Evolutionary conservation across 441 rosid genomes (phyloP).

Genomic region (Erodium trifolium): DNA sequence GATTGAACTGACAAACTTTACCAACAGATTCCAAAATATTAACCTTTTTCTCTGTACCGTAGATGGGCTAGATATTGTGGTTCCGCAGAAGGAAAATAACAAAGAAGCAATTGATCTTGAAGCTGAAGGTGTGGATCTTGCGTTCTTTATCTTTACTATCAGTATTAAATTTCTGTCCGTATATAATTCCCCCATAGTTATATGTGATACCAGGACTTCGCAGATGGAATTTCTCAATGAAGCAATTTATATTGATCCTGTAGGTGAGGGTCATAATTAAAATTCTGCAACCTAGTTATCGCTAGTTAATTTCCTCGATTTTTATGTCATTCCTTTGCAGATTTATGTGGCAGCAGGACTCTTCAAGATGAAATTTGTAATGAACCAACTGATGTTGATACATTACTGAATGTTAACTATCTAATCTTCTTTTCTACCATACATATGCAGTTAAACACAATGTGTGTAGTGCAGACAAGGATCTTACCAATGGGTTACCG

Average conservation of each 20-base stretch:
- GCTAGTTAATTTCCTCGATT: background rate
- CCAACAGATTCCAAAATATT: background rate
- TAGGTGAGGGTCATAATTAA: background rate
- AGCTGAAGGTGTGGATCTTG: constrained; percentile 7
- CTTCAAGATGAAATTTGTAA: too few species aligned
- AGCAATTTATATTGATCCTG: background rate
- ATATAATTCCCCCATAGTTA: background rate
- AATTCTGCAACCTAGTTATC: background rate
- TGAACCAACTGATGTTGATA: too few species aligned
- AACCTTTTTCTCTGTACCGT: background rate
- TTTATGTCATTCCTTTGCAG: background rate
- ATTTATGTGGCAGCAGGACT: constrained; percentile 1
- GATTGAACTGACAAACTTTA: background rate
- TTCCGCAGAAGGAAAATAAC: background rate
- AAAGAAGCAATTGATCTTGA: constrained; percentile 12
- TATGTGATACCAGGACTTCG: constrained; percentile 1
- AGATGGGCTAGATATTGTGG: constrained; percentile 2
- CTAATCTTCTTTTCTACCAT: background rate
- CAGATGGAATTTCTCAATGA: background rate
- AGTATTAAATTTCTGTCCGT: background rate
- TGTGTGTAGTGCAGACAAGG: background rate
- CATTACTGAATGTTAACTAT: background rate
- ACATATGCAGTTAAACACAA: constrained; percentile 1
- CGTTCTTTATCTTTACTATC: background rate
- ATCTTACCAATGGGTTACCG: constrained; percentile 1